These are phyloP conservation scores for Syzygium malaccense DNA, from an alignment of 441 rosid species.

Conservation along the genomic window DNA sequence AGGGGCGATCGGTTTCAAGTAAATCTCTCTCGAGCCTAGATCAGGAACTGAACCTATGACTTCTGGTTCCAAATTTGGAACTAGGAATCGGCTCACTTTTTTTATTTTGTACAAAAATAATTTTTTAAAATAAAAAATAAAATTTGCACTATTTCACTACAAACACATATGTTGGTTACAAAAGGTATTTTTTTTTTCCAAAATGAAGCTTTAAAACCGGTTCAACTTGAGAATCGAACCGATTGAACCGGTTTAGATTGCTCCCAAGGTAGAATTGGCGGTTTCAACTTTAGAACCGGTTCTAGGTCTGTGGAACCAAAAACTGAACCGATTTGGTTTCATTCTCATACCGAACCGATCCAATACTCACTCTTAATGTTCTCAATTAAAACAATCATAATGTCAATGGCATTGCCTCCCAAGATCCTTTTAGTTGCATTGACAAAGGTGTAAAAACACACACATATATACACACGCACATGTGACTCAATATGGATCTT, in stretches of 20 bases:
- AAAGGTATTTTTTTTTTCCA: background rate
- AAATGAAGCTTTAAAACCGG: too few relatives aligned
- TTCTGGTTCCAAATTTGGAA: background rate
- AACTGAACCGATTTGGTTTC: accelerated
- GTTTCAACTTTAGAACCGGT: background rate
- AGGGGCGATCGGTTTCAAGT: background rate
- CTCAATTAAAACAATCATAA: background rate
- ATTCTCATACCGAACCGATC: accelerated
- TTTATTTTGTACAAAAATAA: background rate
- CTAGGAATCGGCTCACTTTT: background rate
- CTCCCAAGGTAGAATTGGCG: accelerated
- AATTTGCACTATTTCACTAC: background rate
- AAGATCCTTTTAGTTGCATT: background rate
- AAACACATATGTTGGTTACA: background rate
- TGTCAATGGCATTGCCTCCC: background rate
- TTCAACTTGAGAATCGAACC: too few relatives aligned
- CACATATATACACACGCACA: too few relatives aligned
- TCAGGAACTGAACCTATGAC: background rate
- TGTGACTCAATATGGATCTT: background rate
- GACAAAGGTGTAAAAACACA: background rate
- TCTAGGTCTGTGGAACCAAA: background rate
- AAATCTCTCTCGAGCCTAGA: background rate
- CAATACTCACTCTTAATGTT: background rate
- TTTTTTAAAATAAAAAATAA: background rate
- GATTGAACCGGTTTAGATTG: background rate